Base-by-base conservation (phyloP, 2,329 filamentous ascomycete species). In the Beauveria bassiana region DNA sequence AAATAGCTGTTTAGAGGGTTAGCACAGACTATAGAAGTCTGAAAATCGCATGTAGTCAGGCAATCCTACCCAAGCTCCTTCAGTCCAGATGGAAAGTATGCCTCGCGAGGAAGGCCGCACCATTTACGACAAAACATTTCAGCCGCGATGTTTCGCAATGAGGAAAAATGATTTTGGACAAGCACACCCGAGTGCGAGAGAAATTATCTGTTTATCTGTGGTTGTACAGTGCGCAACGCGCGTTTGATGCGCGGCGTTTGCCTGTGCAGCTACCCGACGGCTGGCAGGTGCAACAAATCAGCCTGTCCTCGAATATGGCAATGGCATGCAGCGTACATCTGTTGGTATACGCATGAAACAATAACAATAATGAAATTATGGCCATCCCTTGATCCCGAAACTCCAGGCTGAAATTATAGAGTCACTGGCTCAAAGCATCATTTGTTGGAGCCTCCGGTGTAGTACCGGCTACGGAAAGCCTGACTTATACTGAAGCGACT, bases 91-190 rank as follows among this genome's bases (percentile, higher is more conserved):
- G 86, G 81, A 70, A 89, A 96, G 14, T 77, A 70, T 1, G 85
- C 81, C 69, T 96, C 90, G 59, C 78, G 72, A n/a, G 90, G 89
- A 3, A 96, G 83, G 66, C 85, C 82, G 9, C 81, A 79, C 75
- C 84, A 84, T 45, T 80, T 79, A 61, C 89, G 88, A 56, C 87
- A 85, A 71, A 95, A 96, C 92, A 97, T 95, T 34, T 18, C 31
- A 22, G 14, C 34, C 5, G 20, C 6, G 22, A 9, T 24, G 5
- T 3, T 20, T 49, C 7, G 6, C 16, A 1, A 3, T 8, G 18
- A 6, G 18, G 5, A 2, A 16, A 45, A 3, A 31, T 50, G 47
- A 14, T 34, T 22, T 22, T 22, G 22, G 22, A 22, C 22, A 22
- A 22, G 4, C 22, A 7, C 20, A 22, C n/a, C 18, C 5, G 9